Evolutionary conservation across 1,284 basidiomycete species (phyloP).

Genomic region (Marasmius oreades): DNA sequence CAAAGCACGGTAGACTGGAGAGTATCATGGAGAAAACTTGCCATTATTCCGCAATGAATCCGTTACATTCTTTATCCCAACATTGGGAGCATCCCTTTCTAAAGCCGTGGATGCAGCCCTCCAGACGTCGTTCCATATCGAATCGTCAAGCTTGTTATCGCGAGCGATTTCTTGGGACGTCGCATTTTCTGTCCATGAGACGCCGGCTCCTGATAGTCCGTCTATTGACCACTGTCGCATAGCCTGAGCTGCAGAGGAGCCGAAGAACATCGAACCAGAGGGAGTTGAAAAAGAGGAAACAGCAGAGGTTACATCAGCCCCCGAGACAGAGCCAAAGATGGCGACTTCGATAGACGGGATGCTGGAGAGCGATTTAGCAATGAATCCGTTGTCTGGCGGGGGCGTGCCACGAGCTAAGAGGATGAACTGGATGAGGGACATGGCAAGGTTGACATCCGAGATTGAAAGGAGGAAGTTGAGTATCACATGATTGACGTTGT

Average conservation of each 20-base stretch:
- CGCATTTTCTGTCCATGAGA: constrained; percentile 53
- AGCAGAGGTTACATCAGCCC: constrained; percentile 42
- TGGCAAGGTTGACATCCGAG: constrained; percentile 41
- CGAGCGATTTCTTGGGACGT: constrained; percentile 44
- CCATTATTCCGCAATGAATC: constrained; percentile 26
- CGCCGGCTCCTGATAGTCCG: constrained; percentile 27
- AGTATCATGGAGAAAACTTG: constrained; percentile 25
- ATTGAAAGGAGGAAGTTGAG: constrained; percentile 56
- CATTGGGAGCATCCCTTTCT: constrained; percentile 23
- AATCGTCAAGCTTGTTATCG: constrained; percentile 42
- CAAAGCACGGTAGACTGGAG: constrained; percentile 12
- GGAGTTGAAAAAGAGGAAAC: constrained; percentile 52
- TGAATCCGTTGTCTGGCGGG: constrained; percentile 36
- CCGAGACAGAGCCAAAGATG: constrained; percentile 51
- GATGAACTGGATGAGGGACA: constrained; percentile 46
- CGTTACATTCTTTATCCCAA: constrained; percentile 42
- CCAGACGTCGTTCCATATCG: constrained; percentile 49
- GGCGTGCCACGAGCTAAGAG: constrained; percentile 36
- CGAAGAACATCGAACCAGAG: constrained; percentile 55
- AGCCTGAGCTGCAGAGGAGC: constrained; percentile 42
- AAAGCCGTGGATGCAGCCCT: constrained; percentile 39
- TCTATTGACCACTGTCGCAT: constrained; percentile 55
- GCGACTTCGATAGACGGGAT: constrained; percentile 59
- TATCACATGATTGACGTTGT: constrained; percentile 53
- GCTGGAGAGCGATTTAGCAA: constrained; percentile 37